These are phyloP conservation scores for Monosporozyma unispora DNA, from an alignment of 805 yeast species.

Conservation along the genomic window DNA sequence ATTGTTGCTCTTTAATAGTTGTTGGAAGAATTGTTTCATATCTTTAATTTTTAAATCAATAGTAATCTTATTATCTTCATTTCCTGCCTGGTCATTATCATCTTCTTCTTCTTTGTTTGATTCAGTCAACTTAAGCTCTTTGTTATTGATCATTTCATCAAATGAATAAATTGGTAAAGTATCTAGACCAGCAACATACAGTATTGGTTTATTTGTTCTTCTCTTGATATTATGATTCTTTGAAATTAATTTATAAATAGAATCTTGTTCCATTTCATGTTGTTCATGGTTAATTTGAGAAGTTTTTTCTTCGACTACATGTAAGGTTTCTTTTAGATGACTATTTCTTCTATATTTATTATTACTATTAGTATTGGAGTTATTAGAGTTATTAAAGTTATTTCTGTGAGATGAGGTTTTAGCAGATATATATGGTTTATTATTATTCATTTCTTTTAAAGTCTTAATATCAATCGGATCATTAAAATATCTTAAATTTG, in stretches of 20 bases:
- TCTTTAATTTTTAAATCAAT: not conserved
- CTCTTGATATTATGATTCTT: not conserved
- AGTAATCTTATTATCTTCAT: not conserved
- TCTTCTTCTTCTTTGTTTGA: too few species aligned
- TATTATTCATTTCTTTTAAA: not conserved
- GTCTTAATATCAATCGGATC: not conserved
- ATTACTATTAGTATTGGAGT: not conserved
- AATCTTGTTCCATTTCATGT: not conserved
- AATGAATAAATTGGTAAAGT: constrained; percentile 1
- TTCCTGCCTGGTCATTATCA: not conserved
- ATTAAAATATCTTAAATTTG: not conserved
- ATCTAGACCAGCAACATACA: constrained; percentile 10
- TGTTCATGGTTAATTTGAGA: not conserved
- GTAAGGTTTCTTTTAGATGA: not conserved
- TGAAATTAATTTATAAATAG: not conserved
- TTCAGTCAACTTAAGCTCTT: not conserved
- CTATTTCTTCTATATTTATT: not conserved
- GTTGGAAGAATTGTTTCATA: not conserved
- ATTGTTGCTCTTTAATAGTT: not conserved
- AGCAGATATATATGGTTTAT: not conserved
- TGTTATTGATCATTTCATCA: not conserved
- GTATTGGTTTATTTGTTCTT: constrained; percentile 6
- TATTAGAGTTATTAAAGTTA: not conserved
- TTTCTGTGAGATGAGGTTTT: not conserved
- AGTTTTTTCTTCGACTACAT: not conserved